Base-by-base conservation (phyloP, 2,329 filamentous ascomycete species). In the Hirsutella thompsonii region DNA sequence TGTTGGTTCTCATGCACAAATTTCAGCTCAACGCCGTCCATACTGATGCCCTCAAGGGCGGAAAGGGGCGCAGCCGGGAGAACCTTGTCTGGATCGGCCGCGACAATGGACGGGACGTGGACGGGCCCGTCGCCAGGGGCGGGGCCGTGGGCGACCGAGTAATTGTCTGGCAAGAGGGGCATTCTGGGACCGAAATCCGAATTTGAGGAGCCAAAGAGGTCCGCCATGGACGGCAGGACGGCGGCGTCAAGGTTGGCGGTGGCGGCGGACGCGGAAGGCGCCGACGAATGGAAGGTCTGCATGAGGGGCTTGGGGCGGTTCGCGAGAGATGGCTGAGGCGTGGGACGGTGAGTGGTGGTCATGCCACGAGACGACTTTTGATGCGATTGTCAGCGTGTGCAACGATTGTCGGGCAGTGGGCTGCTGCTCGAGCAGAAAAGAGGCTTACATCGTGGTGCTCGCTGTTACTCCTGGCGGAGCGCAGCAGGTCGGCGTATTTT, bases 141-240 rank as follows among this genome's bases (percentile, higher is more conserved):
- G 29, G 67, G 59, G 1, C 52, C 55, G 47, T 69, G 64, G 40
- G 68, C 60, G 9, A 59, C 55, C 37, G 55, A 52, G 57, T 69
- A 74, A 62, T 72, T 76, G 58, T 79, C 76, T 11, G 76, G 75
- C 9, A 79, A 64, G 5, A 80, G 63, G 26, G 76, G 76, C 28
- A 80, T 69, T 47, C 72, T 74, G 38, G 74, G 62, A 45, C 62
- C 54, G 33, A 53, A 60, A 13, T 58, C 50, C 45, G 26, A 2
- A 19, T 61, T 54, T 20, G 51, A 39, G 40, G 54, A 40, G 36
- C 51, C 47, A 36, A 55, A 45, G 36, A 58, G 51, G n/a, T 47
- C 45, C 38, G 61, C 57, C 11, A 68, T 56, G 43, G 62, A 55
- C 20, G 76, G 76, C 42, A 81, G 64, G 45, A 75, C 57, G 45